Evolutionary conservation across 805 yeast species (phyloP).

Genomic region (Debaryomyces maramus): DNA sequence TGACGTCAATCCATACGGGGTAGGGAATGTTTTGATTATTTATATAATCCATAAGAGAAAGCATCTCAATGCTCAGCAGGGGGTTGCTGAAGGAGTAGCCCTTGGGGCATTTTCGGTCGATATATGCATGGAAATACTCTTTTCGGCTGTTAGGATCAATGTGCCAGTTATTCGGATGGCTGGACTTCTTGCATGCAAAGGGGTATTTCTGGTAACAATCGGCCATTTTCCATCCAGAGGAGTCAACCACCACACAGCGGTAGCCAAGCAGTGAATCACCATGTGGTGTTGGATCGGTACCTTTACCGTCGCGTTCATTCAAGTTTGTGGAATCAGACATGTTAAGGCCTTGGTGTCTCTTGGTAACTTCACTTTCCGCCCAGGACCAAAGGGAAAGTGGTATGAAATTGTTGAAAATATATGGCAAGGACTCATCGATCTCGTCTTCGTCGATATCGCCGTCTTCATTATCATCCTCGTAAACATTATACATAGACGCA

Average conservation of each 20-base stretch:
- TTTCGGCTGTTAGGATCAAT: conserved; percentile 26
- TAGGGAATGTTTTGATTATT: conserved; percentile 20
- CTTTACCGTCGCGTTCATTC: conserved; percentile 7
- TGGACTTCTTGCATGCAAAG: conserved; percentile 55
- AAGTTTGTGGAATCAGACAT: neutral
- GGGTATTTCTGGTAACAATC: conserved; percentile 60
- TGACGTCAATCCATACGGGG: conserved; percentile 77
- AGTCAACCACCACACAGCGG: conserved; percentile 42
- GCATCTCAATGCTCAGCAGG: conserved; percentile 36
- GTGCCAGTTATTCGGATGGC: conserved; percentile 45
- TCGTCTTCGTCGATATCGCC: conserved; percentile 19
- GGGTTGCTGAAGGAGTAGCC: conserved; percentile 35
- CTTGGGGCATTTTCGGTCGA: conserved; percentile 29
- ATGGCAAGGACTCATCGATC: conserved; percentile 22
- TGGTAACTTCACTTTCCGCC: conserved; percentile 56
- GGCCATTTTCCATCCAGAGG: conserved; percentile 60
- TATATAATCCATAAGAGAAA: conserved; percentile 30
- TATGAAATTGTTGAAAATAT: conserved; percentile 19
- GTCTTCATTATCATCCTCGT: conserved; percentile 12
- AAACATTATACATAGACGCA: conserved; percentile 17
- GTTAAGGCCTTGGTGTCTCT: conserved; percentile 15
- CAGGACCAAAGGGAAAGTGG: conserved; percentile 68
- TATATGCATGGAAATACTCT: conserved; percentile 47
- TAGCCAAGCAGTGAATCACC: too few species aligned
- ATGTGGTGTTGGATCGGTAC: too few species aligned